Evolutionary conservation across 2,329 filamentous ascomycete species (phyloP).

Genomic region (Laburnicola sp.): DNA sequence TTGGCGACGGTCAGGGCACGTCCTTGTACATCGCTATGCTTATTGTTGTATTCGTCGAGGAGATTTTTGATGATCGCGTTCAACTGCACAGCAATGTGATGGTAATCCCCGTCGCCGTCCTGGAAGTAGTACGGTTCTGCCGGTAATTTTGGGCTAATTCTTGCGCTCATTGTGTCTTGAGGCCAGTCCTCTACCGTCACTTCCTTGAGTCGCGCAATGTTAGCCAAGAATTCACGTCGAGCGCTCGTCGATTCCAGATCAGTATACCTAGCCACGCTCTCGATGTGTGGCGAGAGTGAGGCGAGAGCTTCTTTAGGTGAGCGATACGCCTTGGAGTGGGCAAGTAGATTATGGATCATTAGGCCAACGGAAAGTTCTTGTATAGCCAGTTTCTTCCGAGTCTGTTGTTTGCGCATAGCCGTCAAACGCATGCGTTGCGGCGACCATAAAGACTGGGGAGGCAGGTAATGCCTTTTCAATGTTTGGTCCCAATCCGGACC

Average conservation of each 20-base stretch:
- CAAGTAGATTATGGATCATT: conserved; percentile 45
- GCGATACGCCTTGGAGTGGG: conserved; percentile 14
- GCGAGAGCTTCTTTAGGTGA: conserved; percentile 12
- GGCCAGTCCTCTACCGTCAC: conserved; percentile 12
- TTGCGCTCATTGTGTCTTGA: conserved; percentile 17
- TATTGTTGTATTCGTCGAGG: conserved; percentile 19
- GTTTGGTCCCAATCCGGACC: conserved; percentile 25
- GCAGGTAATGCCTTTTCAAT: conserved; percentile 38
- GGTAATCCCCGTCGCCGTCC: conserved; percentile 44
- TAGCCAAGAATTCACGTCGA: conserved; percentile 21
- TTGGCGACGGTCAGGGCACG: conserved; percentile 27
- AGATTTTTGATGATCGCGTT: conserved; percentile 35
- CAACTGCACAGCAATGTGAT: conserved; percentile 31
- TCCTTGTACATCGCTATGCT: not conserved
- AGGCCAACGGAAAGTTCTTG: conserved; percentile 47
- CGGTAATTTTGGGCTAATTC: conserved; percentile 12
- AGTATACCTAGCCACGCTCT: conserved; percentile 13
- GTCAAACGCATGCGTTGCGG: conserved; percentile 32
- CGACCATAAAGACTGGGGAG: conserved; percentile 54
- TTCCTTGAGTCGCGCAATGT: conserved; percentile 19
- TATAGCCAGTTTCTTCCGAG: conserved; percentile 49
- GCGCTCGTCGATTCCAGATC: conserved; percentile 5
- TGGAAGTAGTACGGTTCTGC: conserved; percentile 42
- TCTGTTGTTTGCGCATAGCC: conserved; percentile 39
- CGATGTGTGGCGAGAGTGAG: conserved; percentile 27